Base-by-base conservation (phyloP, 2,329 filamentous ascomycete genomes). In the Colletotrichum lini region DNA sequence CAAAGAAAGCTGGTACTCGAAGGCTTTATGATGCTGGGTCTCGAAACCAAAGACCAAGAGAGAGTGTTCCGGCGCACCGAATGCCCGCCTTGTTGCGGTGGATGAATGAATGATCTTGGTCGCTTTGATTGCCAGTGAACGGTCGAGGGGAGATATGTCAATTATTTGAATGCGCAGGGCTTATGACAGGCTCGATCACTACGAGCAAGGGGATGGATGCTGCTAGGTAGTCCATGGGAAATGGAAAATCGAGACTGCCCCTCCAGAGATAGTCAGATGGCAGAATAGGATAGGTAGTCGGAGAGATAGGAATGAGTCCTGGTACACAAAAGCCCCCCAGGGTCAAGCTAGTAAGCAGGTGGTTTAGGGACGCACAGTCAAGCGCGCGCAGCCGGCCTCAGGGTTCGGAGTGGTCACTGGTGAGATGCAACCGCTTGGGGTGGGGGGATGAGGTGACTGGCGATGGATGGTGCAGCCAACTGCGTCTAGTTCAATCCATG, bases 111-210 rank as follows among this genome's bases (percentile, higher is more conserved):
- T 40, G 35, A 23, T 13, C 47, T 52, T 23, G 47, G 26, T 42
- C 35, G 59, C 30, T 26, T 38, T 7, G 45, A 23, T 42, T 62
- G 45, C 40, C 18, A 42, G 23, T 13, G 6, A 54, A 44, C 15
- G 42, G n/a, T 49, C n/a, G 52, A 38, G 35, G 52, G 40, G 62
- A 57, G 53, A 56, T 21, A 15, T 44, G 26, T 57, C 26, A 65
- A 35, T 54, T 53, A 57, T 23, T 57, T 57, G 42, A 47, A 47
- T 65, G 52, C 30, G 40, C 26, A 44, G 58, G 53, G 52, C 52
- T 18, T 26, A 45, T 62, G n/a, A 23, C 40, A 40, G 26, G 30
- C 42, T 50, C 30, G 21, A 50, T 42, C 59, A 62, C 26, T 16
- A 18, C 40, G 59, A 49, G 35, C 30, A 57, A 42, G 35, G 53